phyloP scores from a whole-genome alignment of 805 yeast species.

The Metschnikowia anglica region DNA sequence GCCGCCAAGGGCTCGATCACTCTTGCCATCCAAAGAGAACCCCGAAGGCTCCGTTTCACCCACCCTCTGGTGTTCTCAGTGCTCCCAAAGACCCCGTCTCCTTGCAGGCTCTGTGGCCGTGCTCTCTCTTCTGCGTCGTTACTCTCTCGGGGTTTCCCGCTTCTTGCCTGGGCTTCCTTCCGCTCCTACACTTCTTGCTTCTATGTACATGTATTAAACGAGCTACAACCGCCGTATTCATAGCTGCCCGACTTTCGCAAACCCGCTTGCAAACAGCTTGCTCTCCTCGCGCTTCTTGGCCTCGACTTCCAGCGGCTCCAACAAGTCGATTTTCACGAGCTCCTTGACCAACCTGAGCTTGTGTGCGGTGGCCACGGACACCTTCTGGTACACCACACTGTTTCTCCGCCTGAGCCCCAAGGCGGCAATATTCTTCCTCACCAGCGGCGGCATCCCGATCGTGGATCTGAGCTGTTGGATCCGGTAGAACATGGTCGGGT shows the following conservation, averaged over 20 bases:
- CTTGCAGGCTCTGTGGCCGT: no score
- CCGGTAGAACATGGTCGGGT: conserved; percentile 38
- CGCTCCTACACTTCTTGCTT: neutral
- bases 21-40: no score
- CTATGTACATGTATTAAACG: conserved; percentile 15
- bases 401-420: conserved; percentile 78
- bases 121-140: no score
- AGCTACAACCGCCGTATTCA: neutral
- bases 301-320: conserved; percentile 35
- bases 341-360: conserved; percentile 81
- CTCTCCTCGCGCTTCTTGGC: conserved; percentile 12
- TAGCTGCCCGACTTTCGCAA: conserved; percentile 19
- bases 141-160: no score
- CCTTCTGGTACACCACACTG: conserved; percentile 67
- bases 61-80: no score
- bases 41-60: no score
- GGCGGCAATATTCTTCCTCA: conserved; percentile 61
- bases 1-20: no score
- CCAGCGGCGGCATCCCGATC: conserved; percentile 76
- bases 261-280: conserved; percentile 18
- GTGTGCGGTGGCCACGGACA: conserved; percentile 81
- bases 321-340: conserved; percentile 75
- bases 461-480: conserved; percentile 78
- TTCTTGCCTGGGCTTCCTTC: no score
- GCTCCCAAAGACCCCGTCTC: no score